Evolutionary conservation across 2,329 filamentous ascomycete species (phyloP).

Genomic region (Trematosphaeria pertusa): DNA sequence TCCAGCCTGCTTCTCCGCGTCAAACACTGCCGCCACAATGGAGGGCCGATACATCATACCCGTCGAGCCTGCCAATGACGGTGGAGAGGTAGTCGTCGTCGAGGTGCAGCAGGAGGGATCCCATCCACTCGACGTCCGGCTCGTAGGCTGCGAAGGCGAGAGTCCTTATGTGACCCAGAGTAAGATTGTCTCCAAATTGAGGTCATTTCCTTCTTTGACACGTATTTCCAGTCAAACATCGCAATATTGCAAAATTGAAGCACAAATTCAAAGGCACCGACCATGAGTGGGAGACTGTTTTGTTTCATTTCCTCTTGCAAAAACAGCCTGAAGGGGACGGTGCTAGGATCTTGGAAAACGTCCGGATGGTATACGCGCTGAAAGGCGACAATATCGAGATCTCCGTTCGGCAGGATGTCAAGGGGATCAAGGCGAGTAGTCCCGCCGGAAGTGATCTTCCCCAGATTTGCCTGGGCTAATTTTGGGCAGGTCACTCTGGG

Average conservation of each 20-base stretch:
- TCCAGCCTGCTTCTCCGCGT: conserved; percentile 12
- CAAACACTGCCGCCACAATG: conserved; percentile 15
- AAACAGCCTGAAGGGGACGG: conserved; percentile 50
- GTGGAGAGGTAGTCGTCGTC: conserved; percentile 65
- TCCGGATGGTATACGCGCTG: conserved; percentile 67
- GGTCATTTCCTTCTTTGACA: conserved; percentile 30
- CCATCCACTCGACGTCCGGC: conserved; percentile 67
- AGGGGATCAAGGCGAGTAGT: conserved; percentile 70
- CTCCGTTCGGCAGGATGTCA: conserved; percentile 66
- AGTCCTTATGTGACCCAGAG: conserved; percentile 64
- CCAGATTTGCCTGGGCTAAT: conserved; percentile 23
- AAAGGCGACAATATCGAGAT: conserved; percentile 63
- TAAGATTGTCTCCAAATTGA: conserved; percentile 52
- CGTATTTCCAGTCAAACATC: conserved; percentile 38
- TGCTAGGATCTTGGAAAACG: conserved; percentile 57
- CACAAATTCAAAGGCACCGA: conserved; percentile 45
- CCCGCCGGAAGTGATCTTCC: conserved; percentile 7
- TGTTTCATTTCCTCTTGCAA: conserved; percentile 64
- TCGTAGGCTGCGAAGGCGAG: conserved; percentile 73
- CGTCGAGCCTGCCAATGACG: conserved; percentile 62
- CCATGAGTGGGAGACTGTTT: conserved; percentile 71
- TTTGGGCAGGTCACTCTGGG: conserved; percentile 65
- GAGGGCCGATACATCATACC: conserved; percentile 58
- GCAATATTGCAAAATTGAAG: conserved; percentile 38
- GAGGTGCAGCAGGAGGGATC: conserved; percentile 62